A percentile compares a stretch with the other conserved stretches of the same genome.
These are phyloP conservation scores for Penicillium capsulatum DNA, from an alignment of 2,329 filamentous ascomycete genomes.

Conservation along the genomic window DNA sequence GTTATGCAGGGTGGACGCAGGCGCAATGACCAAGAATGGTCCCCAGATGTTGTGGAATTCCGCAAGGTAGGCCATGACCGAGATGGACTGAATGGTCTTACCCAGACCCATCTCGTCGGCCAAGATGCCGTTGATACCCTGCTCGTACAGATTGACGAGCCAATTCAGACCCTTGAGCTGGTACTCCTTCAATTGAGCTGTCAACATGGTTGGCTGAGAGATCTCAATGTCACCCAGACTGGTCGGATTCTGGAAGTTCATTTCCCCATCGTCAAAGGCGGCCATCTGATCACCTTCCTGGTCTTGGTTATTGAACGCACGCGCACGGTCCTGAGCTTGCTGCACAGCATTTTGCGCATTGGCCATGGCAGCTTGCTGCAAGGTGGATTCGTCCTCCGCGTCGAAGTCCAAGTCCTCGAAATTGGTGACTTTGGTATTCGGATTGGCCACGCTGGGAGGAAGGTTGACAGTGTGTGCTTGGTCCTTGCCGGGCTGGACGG, in stretches of 20 bases:
- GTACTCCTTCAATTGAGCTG: constrained; percentile 94
- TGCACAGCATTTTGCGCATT: constrained; percentile 96
- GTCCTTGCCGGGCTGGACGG: constrained; percentile 30
- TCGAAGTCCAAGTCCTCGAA: constrained; percentile 96
- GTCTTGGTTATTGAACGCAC: constrained; percentile 84
- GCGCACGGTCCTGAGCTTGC: constrained; percentile 86
- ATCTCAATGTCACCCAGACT: constrained; percentile 92
- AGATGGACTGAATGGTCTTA: constrained; percentile 98
- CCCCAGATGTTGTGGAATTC: constrained; percentile 98
- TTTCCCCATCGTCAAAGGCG: constrained; percentile 87
- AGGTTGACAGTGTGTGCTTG: constrained; percentile 45
- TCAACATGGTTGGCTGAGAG: constrained; percentile 88
- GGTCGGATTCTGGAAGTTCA: constrained; percentile 99
- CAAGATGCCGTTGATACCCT: constrained; percentile 98
- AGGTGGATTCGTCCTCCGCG: constrained; percentile 78
- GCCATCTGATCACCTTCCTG: constrained; percentile 54
- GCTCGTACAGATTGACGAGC: constrained; percentile 98
- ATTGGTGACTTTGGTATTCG: constrained; percentile 73
- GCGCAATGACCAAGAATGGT: constrained; percentile 92
- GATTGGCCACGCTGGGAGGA: constrained; percentile 46
- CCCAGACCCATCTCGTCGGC: constrained; percentile 99
- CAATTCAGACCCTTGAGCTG: constrained; percentile 99
- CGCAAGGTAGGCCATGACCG: constrained; percentile 96
- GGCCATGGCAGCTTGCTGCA: constrained; percentile 81
- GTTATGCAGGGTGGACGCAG: constrained; percentile 94